A percentile compares a stretch with the other conserved stretches of the same genome.
Conservation (phyloP, 331 rosid species). For the Quercus lobata region DNA sequence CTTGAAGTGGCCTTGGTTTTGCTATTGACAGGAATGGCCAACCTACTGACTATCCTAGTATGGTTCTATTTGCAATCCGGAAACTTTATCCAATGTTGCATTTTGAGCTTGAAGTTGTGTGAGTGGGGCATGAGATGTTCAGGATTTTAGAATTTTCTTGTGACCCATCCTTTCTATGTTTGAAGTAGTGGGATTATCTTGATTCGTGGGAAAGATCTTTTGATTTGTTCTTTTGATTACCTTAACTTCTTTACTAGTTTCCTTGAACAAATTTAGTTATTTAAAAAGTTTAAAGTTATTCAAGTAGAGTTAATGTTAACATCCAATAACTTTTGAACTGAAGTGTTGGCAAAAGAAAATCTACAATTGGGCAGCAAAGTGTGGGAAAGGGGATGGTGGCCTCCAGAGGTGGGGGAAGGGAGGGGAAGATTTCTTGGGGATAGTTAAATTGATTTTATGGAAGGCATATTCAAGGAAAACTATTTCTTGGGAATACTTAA, state of each 20-base stretch:
- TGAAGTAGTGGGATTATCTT: not conserved
- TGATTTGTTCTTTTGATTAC: not conserved
- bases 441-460: no score
- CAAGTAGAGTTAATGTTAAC: no score
- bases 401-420: no score
- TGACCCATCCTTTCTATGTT: not conserved
- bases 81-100: not conserved
- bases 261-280: not conserved
- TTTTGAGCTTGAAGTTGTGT: not conserved
- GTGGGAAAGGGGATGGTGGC: no score
- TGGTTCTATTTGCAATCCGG: slow-evolving; percentile 1
- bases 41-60: slow-evolving; percentile 33
- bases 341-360: fast-evolving
- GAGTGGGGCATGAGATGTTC: not conserved
- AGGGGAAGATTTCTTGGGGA: no score
- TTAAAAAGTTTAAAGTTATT: not conserved
- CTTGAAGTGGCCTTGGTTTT: no score
- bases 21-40: no score
- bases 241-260: not conserved
- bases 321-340: no score
- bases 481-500: no score
- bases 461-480: no score
- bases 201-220: not conserved
- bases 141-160: not conserved
- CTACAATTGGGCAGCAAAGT: no score